Evolutionary conservation across 305 asterid genomes (phyloP), one percentile per base, ranked within the genome.

Genomic region (Fraxinus ornus): DNA sequence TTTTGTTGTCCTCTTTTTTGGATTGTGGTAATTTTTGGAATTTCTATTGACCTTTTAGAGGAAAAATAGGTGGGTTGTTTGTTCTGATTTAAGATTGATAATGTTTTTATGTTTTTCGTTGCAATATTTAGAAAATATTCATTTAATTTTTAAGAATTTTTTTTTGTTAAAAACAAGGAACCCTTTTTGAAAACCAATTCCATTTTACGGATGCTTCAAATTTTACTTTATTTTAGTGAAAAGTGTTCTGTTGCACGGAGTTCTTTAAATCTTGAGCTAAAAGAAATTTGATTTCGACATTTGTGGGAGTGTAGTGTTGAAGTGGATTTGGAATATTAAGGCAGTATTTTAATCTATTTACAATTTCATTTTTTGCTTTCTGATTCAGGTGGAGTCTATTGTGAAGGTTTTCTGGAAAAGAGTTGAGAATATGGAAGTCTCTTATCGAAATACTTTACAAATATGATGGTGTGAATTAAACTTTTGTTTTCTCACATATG

Each of bases 181-280:
- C 3, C 3, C 19, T 24, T 19, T 24, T 66, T 8, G 8, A 21
- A 60, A 19, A 60, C 32, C 71, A 2, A 19, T 60, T 60, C 9
- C 12, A 60, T 8, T 60, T 0, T 60, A 49, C 3, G 12, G 70
- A 21, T 21, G 24, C 26, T 7, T 60, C 70, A 60, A 60, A n/a
- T 2, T 19, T 60, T 47, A 47, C 57, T 60, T 60, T 37, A 19
- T 22, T 60, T 60, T 60, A 8, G 73, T 66, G 73, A 10, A 26
- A 57, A 66, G 17, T 26, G 33, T 26, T 66, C 7, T 66, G 5
- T 66, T 66, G 35, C 17, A 3, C 12, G 71, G 33, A 21, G 71
- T 52, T 86, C 73, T 52, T 1, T 52, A n/a, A 24, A 57, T n/a
- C 68, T n/a, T 57, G 68, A 57, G 68, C 66, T 55, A 55, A 55